These are phyloP conservation scores for Microbotryum violaceum DNA, from an alignment of 1,284 basidiomycete species.

Conservation along the genomic window DNA sequence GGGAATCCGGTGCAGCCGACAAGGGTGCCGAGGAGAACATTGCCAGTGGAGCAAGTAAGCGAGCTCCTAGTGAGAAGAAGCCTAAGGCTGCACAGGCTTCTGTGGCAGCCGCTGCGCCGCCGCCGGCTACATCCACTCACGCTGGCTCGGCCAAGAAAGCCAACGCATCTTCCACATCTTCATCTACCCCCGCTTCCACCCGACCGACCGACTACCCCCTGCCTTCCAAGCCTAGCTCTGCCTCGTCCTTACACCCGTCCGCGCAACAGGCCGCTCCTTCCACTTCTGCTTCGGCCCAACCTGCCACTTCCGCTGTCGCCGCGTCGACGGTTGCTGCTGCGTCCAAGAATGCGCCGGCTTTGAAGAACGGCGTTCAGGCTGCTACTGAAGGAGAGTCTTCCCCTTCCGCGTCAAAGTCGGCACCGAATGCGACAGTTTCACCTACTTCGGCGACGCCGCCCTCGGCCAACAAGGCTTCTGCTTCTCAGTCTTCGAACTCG, in stretches of 20 bases:
- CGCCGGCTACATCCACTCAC: neutral
- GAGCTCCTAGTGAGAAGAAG: conserved; percentile 6
- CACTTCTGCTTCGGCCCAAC: conserved; percentile 3
- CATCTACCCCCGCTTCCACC: conserved; percentile 4
- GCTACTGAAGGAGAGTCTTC: too few relatives aligned
- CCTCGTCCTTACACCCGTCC: neutral
- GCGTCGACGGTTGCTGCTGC: conserved; percentile 4
- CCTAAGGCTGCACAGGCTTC: neutral
- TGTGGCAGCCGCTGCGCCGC: neutral
- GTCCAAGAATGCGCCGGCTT: conserved; percentile 4
- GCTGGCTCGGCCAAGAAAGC: neutral
- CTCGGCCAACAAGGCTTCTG: too few relatives aligned
- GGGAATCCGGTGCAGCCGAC: neutral
- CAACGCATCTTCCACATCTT: neutral
- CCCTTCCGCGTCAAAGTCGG: too few relatives aligned
- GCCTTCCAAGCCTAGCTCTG: neutral
- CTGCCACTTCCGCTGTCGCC: conserved; percentile 2
- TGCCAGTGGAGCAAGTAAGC: neutral
- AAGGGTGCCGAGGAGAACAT: conserved; percentile 8
- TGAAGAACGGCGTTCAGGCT: conserved; percentile 4
- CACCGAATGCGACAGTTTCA: too few relatives aligned
- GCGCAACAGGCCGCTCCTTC: neutral
- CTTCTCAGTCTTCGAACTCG: too few relatives aligned
- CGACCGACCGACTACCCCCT: neutral
- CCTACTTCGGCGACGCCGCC: too few relatives aligned